These are phyloP conservation scores for Lepidium aucheri DNA, from an alignment of 345 rosid species.

Conservation along the genomic window DNA sequence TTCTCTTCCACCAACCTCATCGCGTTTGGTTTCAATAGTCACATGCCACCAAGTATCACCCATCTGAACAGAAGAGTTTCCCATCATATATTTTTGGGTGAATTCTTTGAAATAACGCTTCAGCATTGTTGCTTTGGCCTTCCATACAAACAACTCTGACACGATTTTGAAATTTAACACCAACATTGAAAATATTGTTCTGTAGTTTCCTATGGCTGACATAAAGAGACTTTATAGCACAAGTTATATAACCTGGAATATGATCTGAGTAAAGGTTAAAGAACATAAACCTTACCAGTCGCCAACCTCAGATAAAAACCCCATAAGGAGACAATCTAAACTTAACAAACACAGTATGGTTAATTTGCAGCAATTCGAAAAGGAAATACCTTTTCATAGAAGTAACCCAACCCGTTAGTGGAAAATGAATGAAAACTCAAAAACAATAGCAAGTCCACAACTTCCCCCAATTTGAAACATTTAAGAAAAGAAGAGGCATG, in stretches of 20 bases:
- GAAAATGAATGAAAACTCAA: neutral
- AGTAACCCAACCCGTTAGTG: neutral
- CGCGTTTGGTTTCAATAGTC: too few species aligned
- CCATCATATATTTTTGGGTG: too few species aligned
- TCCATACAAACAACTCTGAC: conserved; percentile 56
- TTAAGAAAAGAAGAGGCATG: too few species aligned
- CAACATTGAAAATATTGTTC: conserved; percentile 17
- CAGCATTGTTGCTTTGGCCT: conserved; percentile 74
- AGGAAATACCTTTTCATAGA: neutral
- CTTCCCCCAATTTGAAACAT: neutral
- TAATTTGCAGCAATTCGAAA: neutral
- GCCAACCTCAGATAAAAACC: neutral
- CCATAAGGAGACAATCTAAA: neutral
- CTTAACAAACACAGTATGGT: neutral
- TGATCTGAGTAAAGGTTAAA: neutral
- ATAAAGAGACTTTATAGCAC: neutral
- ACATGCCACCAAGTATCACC: too few species aligned
- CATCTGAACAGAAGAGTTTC: too few species aligned
- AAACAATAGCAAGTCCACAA: neutral
- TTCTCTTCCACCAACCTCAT: too few species aligned
- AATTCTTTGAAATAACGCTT: conserved; percentile 90
- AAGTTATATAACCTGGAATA: neutral
- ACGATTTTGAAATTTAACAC: conserved; percentile 30
- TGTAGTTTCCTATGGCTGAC: conserved; percentile 25
- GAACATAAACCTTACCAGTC: conserved; percentile 2